These are phyloP conservation scores for Brassica juncea DNA, from an alignment of 345 rosid species.

Conservation along the genomic window DNA sequence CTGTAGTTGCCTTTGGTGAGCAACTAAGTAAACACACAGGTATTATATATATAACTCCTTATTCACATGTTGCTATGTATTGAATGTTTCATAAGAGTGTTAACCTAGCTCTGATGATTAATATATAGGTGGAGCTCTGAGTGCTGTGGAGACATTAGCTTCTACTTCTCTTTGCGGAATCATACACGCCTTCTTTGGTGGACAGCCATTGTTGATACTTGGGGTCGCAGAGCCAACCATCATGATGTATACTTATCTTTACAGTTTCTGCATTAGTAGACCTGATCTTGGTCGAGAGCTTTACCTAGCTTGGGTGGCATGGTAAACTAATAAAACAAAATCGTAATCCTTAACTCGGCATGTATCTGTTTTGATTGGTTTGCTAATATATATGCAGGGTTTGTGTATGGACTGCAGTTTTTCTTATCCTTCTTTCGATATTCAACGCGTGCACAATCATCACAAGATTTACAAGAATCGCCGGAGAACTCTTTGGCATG, in stretches of 20 bases:
- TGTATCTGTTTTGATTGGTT: neutral
- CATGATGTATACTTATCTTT: constrained; percentile 83
- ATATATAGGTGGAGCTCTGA: constrained; percentile 53
- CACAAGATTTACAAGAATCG: constrained; percentile 67
- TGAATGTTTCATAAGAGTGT: neutral
- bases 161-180: constrained; percentile 83
- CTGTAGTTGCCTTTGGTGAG: constrained; percentile 87
- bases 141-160: constrained; percentile 75
- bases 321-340: constrained; percentile 48
- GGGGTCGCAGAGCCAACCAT: constrained; percentile 93
- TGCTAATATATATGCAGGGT: constrained; percentile 48
- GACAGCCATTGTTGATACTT: constrained; percentile 77
- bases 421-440: constrained; percentile 67
- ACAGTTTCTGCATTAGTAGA: constrained; percentile 62
- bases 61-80: constrained; percentile 7
- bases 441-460: constrained; percentile 65
- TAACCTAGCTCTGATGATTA: neutral
- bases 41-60: neutral
- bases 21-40: constrained; percentile 86
- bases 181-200: constrained; percentile 78
- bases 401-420: constrained; percentile 69
- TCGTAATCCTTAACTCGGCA: neutral
- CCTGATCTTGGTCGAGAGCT: constrained; percentile 58
- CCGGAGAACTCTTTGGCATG: constrained; percentile 82
- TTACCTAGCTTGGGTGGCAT: constrained; percentile 77